Evolutionary conservation across 75 land plant genomes (phyloP).

Genomic region (Larix kaempferi): DNA sequence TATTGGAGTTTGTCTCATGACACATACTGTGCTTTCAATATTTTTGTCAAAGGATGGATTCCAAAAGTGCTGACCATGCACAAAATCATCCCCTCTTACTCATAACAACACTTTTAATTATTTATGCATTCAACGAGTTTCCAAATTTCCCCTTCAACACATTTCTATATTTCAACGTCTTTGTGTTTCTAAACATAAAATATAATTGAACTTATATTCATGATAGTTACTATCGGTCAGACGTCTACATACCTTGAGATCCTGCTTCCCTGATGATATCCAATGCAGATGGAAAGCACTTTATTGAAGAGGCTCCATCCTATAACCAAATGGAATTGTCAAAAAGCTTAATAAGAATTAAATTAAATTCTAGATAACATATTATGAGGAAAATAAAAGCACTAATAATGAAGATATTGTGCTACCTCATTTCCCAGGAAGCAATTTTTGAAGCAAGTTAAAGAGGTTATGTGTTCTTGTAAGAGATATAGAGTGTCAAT

Average conservation of each 20-base stretch:
- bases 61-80: too few species aligned
- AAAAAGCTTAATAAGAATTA: not conserved
- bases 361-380: not conserved
- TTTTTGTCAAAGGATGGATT: too few species aligned
- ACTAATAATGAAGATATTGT: not conserved
- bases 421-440: not conserved
- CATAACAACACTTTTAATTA: not conserved
- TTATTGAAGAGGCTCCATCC: slow-evolving; percentile 1
- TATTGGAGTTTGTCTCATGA: too few species aligned
- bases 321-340: not conserved
- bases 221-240: not conserved
- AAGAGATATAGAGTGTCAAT: slow-evolving; percentile 74
- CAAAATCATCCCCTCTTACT: not conserved
- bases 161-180: not conserved
- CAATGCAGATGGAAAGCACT: not conserved
- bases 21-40: too few species aligned
- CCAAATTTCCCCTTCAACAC: not conserved
- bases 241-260: not conserved
- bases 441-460: not conserved
- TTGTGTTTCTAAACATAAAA: not conserved
- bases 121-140: not conserved
- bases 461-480: slow-evolving; percentile 26
- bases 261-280: not conserved
- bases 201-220: not conserved
- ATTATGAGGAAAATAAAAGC: not conserved